These are phyloP conservation scores for Escovopsis weberi DNA, from an alignment of 2,329 filamentous ascomycete genomes.

Conservation along the genomic window DNA sequence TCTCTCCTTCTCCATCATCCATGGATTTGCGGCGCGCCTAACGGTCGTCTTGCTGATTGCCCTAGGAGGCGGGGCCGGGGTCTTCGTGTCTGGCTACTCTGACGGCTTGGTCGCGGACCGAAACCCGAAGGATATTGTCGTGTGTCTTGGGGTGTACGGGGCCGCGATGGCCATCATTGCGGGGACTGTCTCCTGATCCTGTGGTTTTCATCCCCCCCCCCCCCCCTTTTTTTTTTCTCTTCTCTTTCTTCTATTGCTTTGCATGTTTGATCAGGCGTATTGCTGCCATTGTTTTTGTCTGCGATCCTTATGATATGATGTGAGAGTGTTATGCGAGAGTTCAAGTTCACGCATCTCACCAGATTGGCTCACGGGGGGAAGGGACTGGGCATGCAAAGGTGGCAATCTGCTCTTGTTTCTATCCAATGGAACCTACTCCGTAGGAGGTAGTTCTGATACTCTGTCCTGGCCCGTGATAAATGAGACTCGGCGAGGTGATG, in stretches of 20 bases:
- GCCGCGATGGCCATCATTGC: conserved; percentile 19
- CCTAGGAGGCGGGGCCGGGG: conserved; percentile 23
- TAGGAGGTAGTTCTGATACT: too few relatives aligned
- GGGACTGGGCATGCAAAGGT: too few relatives aligned
- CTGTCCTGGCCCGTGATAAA: too few relatives aligned
- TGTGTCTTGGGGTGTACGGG: conserved; percentile 19
- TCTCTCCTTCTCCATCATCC: conserved; percentile 42
- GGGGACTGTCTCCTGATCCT: conserved; percentile 1
- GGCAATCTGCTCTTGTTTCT: too few relatives aligned
- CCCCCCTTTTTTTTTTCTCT: not conserved
- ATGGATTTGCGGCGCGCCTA: conserved; percentile 41
- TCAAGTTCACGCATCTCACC: too few relatives aligned
- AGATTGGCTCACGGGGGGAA: too few relatives aligned
- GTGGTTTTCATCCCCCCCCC: not conserved
- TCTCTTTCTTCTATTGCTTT: not conserved
- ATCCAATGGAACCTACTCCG: too few relatives aligned
- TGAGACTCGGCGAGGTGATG: too few relatives aligned
- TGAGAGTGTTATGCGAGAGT: too few relatives aligned
- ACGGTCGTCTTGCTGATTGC: conserved; percentile 40
- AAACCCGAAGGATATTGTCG: conserved; percentile 9
- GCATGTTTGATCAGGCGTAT: too few relatives aligned
- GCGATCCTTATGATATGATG: too few relatives aligned
- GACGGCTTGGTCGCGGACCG: conserved; percentile 6
- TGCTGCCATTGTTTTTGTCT: too few relatives aligned
- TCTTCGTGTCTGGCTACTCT: conserved; percentile 14